Conservation (phyloP, 306 rosid genomes). For the Sphenostylis stenocarpa region DNA sequence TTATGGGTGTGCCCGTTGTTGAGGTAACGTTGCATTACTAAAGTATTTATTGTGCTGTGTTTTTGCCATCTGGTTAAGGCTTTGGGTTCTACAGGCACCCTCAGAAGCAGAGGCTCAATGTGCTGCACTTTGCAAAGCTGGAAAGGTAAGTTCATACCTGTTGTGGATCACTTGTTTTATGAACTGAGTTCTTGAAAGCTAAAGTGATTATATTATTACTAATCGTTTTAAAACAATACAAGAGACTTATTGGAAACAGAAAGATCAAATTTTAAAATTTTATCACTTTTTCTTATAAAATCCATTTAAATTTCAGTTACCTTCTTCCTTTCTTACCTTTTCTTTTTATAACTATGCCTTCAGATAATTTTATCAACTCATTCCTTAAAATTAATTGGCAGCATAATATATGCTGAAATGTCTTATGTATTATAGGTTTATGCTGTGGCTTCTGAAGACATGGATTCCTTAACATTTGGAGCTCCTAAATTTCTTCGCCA, state of each 20-base stretch:
- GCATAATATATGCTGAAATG: slow-evolving; percentile 8
- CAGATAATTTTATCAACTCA: not conserved
- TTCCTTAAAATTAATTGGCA: slow-evolving; percentile 6
- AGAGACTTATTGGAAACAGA: not conserved
- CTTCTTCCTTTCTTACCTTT: not conserved
- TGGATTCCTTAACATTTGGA: slow-evolving; percentile 97
- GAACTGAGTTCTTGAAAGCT: slow-evolving; percentile 18
- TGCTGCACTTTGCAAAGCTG: slow-evolving; percentile 89
- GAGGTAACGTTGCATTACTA: slow-evolving; percentile 61
- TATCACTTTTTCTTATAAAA: not conserved
- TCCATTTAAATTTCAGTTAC: not conserved
- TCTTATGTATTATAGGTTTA: slow-evolving; percentile 58
- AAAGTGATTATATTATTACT: slow-evolving; percentile 6
- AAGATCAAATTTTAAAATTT: not conserved
- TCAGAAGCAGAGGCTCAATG: slow-evolving; percentile 99
- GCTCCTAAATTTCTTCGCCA: slow-evolving; percentile 94
- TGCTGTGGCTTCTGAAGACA: slow-evolving; percentile 98
- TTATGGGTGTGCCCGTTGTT: slow-evolving; percentile 96
- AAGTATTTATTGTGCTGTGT: slow-evolving; percentile 10
- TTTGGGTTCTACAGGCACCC: slow-evolving; percentile 74
- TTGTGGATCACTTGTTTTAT: slow-evolving; percentile 17
- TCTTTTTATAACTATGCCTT: slow-evolving; percentile 27
- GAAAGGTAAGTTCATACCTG: slow-evolving; percentile 65
- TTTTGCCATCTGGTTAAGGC: slow-evolving; percentile 29
- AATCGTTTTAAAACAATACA: not conserved